These are phyloP conservation scores for Colletotrichum aenigma DNA, from an alignment of 2,329 filamentous ascomycete genomes.

Conservation along the genomic window DNA sequence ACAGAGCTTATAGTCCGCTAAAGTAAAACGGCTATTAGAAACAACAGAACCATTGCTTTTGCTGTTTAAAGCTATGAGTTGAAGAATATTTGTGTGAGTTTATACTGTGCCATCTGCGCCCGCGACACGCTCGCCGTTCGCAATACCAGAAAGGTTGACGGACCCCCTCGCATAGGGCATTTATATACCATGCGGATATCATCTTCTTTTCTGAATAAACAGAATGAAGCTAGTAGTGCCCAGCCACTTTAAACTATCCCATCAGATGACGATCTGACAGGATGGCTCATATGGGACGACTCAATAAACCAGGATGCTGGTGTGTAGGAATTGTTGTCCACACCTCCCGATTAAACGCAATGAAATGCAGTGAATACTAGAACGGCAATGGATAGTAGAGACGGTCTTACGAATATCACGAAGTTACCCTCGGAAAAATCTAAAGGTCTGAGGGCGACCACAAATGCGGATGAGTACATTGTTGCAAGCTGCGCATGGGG, in stretches of 20 bases:
- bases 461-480: rapidly evolving
- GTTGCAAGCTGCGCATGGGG: background rate
- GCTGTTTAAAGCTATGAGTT: background rate
- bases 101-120: background rate
- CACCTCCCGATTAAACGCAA: background rate
- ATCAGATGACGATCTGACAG: background rate
- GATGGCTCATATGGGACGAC: background rate
- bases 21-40: background rate
- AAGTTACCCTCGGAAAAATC: background rate
- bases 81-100: background rate
- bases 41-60: too few species aligned
- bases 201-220: background rate
- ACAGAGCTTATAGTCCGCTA: background rate
- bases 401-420: background rate
- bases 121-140: background rate
- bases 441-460: background rate
- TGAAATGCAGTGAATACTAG: rapidly evolving
- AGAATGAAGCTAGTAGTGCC: background rate
- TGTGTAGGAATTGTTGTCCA: background rate
- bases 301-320: background rate
- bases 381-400: background rate
- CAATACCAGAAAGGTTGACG: background rate
- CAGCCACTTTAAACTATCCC: too few species aligned
- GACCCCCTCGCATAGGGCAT: background rate
- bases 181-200: background rate